A percentile compares a stretch with the other conserved stretches of the same genome.
Evolutionary conservation across 305 asterid species (phyloP).

Genomic region (Fraxinus velutina): DNA sequence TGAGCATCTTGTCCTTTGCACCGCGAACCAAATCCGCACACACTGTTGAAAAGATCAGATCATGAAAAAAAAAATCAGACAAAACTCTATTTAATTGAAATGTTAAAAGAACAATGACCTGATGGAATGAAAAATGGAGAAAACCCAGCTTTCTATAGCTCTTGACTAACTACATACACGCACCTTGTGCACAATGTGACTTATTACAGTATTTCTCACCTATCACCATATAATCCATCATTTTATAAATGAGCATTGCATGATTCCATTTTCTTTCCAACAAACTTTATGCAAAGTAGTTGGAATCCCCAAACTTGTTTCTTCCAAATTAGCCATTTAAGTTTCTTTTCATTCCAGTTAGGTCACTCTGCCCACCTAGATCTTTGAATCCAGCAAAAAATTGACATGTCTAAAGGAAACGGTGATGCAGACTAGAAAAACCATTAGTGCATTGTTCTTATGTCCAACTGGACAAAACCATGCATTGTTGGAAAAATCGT

Average conservation of each 20-base stretch:
- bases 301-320: background rate
- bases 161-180: background rate
- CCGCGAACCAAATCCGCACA: conserved; percentile 83
- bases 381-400: background rate
- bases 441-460: background rate
- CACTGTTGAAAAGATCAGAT: conserved; percentile 32
- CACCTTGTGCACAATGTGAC: background rate
- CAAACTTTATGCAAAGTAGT: background rate
- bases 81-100: background rate
- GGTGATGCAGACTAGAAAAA: background rate
- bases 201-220: background rate
- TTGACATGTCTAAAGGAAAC: background rate
- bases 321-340: background rate
- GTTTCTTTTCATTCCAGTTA: background rate
- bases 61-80: background rate
- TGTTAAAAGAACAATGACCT: background rate
- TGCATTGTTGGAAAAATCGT: background rate
- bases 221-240: background rate
- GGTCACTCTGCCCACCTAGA: background rate
- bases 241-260: background rate
- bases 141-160: background rate
- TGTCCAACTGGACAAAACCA: background rate
- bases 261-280: background rate
- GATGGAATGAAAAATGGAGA: background rate
- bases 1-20: conserved; percentile 75